A percentile compares a stretch with the other conserved stretches of the same genome.
Conservation (phyloP, 352 stramenopile species). For the Phytophthora pini region DNA sequence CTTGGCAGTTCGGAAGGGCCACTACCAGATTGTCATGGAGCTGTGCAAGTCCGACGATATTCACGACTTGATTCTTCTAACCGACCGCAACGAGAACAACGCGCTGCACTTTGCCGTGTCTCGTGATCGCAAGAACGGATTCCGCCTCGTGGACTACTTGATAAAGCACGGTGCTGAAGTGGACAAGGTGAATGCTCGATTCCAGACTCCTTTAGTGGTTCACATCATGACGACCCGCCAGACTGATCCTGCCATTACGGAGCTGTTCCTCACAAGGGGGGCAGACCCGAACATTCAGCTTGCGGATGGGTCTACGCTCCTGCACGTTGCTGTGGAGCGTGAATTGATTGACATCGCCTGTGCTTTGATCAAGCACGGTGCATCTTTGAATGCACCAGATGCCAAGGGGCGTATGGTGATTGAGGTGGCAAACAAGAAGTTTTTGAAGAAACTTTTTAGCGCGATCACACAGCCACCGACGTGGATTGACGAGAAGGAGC, state of each 20-base stretch:
- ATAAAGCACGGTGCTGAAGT: conserved; percentile 85
- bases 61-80: conserved; percentile 68
- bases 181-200: conserved; percentile 83
- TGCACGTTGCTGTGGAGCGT: conserved; percentile 84
- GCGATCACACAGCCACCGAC: conserved; percentile 75
- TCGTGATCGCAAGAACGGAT: conserved; percentile 84
- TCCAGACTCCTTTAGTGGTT: conserved; percentile 82
- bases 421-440: conserved; percentile 81
- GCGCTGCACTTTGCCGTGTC: conserved; percentile 85
- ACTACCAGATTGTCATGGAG: conserved; percentile 89
- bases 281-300: conserved; percentile 79
- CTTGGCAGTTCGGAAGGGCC: conserved; percentile 81
- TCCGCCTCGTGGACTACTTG: conserved; percentile 82
- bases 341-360: conserved; percentile 86
- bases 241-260: conserved; percentile 80
- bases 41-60: conserved; percentile 81
- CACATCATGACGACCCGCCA: conserved; percentile 89
- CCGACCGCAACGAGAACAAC: conserved; percentile 88
- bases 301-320: conserved; percentile 79
- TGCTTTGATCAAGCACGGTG: conserved; percentile 70
- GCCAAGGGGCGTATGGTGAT: conserved; percentile 77
- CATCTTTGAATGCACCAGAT: conserved; percentile 78
- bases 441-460: conserved; percentile 84
- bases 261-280: conserved; percentile 70
- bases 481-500: conserved; percentile 85